A percentile compares a stretch with the other conserved stretches of the same genome.
Evolutionary conservation across 345 rosid species (phyloP).

Genomic region (Populus nigra): DNA sequence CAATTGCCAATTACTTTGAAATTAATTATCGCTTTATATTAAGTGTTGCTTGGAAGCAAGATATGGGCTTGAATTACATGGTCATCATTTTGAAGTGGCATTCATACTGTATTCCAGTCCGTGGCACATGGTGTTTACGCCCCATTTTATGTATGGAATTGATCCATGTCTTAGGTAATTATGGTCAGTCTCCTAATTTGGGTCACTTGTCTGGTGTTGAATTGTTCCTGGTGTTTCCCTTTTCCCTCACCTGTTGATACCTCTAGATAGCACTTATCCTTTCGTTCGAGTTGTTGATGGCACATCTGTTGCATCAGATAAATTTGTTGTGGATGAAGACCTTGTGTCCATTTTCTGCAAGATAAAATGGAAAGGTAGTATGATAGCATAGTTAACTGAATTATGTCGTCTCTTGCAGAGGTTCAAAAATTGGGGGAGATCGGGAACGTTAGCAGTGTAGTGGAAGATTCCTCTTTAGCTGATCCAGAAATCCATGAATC

Average conservation of each 20-base stretch:
- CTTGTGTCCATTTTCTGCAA: neutral
- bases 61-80: neutral
- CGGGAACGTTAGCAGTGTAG: constrained; percentile 41
- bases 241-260: neutral
- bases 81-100: neutral
- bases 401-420: constrained; percentile 36
- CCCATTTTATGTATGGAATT: neutral
- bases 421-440: constrained; percentile 52
- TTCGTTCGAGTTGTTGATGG: neutral
- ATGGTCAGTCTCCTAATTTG: neutral
- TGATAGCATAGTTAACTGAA: constrained; percentile 10
- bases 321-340: neutral
- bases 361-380: neutral
- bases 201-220: neutral
- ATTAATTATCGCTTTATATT: too few species aligned
- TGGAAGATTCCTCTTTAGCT: constrained; percentile 20
- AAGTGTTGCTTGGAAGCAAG: neutral
- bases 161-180: neutral
- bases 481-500: constrained; percentile 33
- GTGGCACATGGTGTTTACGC: neutral
- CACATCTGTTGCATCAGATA: neutral
- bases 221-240: neutral
- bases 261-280: neutral
- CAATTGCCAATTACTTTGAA: too few species aligned
- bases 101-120: neutral